These are phyloP conservation scores for Tetrahymena borealis DNA, from an alignment of 73 alveolate species.

Conservation along the genomic window DNA sequence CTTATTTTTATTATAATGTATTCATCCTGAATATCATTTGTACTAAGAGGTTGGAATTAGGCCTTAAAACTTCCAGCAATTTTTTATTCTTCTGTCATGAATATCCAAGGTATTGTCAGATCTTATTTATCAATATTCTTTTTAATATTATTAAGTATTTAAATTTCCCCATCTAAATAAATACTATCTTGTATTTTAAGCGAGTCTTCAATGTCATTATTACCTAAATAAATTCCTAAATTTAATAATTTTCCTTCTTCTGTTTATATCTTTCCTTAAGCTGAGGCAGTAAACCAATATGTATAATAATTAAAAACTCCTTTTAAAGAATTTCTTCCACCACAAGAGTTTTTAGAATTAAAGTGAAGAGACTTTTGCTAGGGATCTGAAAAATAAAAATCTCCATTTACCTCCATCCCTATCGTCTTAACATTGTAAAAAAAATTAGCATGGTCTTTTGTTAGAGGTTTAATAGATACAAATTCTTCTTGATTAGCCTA, in stretches of 20 bases:
- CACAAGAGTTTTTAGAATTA: neutral
- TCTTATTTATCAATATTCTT: neutral
- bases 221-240: neutral
- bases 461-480: neutral
- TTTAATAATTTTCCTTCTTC: neutral
- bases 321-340: neutral
- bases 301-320: neutral
- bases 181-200: neutral
- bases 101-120: neutral
- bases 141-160: neutral
- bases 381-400: neutral
- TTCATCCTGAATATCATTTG: neutral
- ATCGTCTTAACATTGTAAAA: neutral
- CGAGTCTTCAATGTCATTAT: neutral
- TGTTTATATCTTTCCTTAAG: neutral
- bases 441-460: neutral
- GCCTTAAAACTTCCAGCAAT: neutral
- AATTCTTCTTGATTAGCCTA: neutral
- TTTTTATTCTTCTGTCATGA: neutral
- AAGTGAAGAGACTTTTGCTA: neutral
- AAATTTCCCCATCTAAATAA: neutral
- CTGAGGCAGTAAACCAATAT: neutral
- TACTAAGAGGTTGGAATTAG: neutral
- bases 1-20: neutral
- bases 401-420: neutral